These are phyloP conservation scores for Acorus calamus DNA, from an alignment of 106 monocot species.

Conservation along the genomic window DNA sequence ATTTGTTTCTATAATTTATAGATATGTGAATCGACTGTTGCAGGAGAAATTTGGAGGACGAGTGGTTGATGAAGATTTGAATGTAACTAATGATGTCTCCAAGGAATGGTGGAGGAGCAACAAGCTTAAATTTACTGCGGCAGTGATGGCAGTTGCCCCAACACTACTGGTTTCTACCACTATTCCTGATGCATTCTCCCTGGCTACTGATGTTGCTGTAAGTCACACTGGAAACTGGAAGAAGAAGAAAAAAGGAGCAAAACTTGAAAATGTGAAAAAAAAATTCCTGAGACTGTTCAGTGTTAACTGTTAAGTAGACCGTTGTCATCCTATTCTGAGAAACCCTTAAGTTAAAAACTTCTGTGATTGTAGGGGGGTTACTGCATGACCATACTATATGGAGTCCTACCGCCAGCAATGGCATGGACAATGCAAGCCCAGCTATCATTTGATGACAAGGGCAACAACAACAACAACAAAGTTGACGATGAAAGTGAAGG, in stretches of 20 bases:
- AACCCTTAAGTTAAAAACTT: not conserved
- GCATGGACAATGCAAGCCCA: slow-evolving; percentile 30
- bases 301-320: not conserved
- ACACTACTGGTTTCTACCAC: slow-evolving; percentile 26
- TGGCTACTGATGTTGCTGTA: slow-evolving; percentile 48
- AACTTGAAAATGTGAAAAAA: no score
- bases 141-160: slow-evolving; percentile 22
- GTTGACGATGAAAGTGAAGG: not conserved
- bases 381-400: slow-evolving; percentile 62
- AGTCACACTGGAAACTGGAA: slow-evolving; percentile 1
- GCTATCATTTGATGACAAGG: not conserved
- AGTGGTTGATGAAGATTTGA: no score
- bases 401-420: slow-evolving; percentile 52
- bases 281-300: no score
- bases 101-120: slow-evolving; percentile 16
- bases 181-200: slow-evolving; percentile 39
- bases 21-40: no score
- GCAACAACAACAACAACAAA: not conserved
- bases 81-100: no score
- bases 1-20: no score
- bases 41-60: no score
- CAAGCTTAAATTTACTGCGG: slow-evolving; percentile 17
- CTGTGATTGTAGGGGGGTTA: slow-evolving; percentile 40
- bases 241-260: no score
- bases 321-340: not conserved